phyloP scores from a whole-genome alignment of 768 basidiomycete species.

The Neoboletus subvelutipes region DNA sequence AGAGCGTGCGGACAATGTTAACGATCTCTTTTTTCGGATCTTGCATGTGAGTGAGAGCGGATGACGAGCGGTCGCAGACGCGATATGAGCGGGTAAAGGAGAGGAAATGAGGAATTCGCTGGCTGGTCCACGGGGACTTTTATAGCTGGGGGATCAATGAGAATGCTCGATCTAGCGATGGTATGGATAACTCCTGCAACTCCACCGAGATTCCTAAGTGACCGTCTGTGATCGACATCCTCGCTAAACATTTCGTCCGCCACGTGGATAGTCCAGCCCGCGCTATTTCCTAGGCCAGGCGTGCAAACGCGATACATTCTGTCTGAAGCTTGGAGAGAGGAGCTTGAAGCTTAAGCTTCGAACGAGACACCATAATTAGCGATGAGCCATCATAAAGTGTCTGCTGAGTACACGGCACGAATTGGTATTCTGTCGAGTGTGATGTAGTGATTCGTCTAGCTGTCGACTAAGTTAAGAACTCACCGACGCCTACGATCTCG shows the following conservation, averaged over 20 bases:
- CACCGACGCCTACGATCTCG: neutral
- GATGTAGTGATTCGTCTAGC: neutral
- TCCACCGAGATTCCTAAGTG: constrained; percentile 9
- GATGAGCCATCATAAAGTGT: neutral
- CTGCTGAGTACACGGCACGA: neutral
- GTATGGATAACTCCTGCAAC: neutral
- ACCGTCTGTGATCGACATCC: neutral
- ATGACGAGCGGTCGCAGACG: neutral
- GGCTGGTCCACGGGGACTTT: constrained; percentile 5
- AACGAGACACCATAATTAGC: neutral
- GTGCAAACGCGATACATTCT: neutral
- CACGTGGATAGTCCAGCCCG: neutral
- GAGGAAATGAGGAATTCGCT: neutral
- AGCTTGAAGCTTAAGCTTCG: neutral
- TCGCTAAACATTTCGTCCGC: neutral
- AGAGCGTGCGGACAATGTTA: constrained; percentile 44
- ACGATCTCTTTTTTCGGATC: constrained; percentile 52
- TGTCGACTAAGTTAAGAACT: neutral
- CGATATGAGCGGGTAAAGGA: neutral
- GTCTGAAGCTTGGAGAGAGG: neutral
- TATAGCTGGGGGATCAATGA: constrained; percentile 12
- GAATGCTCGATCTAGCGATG: neutral
- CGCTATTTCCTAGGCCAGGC: neutral
- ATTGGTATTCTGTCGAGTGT: constrained; percentile 6
- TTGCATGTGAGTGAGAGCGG: constrained; percentile 43